Conservation (phyloP, 2,329 filamentous ascomycete genomes). For the Thermochaetoides dissita region DNA sequence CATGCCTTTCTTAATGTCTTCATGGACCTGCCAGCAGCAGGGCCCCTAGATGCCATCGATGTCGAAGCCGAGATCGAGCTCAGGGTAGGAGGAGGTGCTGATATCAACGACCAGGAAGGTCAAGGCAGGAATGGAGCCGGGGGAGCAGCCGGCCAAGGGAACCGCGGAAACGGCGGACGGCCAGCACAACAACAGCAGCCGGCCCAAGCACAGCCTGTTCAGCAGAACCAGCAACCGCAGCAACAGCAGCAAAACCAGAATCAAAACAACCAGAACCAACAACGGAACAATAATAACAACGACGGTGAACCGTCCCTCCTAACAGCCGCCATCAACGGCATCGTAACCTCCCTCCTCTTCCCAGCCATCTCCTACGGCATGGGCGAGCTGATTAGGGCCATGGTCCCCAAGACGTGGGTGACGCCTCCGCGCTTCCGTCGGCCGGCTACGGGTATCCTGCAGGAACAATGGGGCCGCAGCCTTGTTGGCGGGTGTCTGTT, state of each 20-base stretch:
- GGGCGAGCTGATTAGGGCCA: constrained; percentile 58
- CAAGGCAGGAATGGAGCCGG: constrained; percentile 14
- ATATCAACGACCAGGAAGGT: constrained; percentile 10
- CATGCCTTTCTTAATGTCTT: constrained; percentile 7
- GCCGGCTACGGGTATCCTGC: constrained; percentile 49
- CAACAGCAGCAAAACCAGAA: background rate
- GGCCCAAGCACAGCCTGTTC: background rate
- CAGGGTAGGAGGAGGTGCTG: constrained; percentile 5
- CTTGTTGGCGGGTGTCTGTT: constrained; percentile 80
- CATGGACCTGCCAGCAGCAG: constrained; percentile 1
- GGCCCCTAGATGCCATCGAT: constrained; percentile 1
- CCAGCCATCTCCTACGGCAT: constrained; percentile 67
- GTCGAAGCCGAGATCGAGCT: constrained; percentile 17
- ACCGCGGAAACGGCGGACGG: background rate
- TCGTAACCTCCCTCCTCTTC: constrained; percentile 53
- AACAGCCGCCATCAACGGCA: constrained; percentile 31
- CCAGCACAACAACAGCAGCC: constrained; percentile 1
- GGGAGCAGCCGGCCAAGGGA: constrained; percentile 26
- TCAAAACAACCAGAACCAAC: constrained; percentile 1
- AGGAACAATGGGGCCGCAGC: constrained; percentile 78
- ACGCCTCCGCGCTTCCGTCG: constrained; percentile 20
- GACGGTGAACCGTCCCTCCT: constrained; percentile 19
- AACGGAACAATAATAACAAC: constrained; percentile 11
- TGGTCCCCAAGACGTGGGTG: constrained; percentile 57
- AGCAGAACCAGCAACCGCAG: constrained; percentile 3